A percentile compares a stretch with the other conserved stretches of the same genome.
These are phyloP conservation scores for Ceratonia siliqua DNA, from an alignment of 306 rosid species.

Conservation along the genomic window DNA sequence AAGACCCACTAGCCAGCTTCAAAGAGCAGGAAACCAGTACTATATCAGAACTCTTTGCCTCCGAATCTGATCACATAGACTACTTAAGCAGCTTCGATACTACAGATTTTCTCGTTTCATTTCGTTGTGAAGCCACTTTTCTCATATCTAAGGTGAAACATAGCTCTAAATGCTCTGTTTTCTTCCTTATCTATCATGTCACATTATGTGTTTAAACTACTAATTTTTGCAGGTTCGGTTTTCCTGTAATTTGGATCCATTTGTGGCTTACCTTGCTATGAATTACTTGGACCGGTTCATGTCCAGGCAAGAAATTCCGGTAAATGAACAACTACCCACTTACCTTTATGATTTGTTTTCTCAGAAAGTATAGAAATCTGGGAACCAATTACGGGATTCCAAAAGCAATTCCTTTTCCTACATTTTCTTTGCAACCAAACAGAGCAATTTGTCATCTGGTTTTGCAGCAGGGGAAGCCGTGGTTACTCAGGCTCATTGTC, in stretches of 20 bases:
- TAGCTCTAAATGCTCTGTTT: not conserved
- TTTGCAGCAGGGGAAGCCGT: slow-evolving; percentile 56
- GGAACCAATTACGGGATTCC: not conserved
- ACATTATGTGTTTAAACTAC: not conserved
- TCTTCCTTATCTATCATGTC: slow-evolving; percentile 6
- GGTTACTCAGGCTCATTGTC: slow-evolving; percentile 55
- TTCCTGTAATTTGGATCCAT: slow-evolving; percentile 58
- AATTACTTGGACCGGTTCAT: slow-evolving; percentile 69
- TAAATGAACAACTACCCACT: slow-evolving; percentile 28
- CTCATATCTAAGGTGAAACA: slow-evolving; percentile 57
- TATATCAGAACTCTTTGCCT: slow-evolving; percentile 56
- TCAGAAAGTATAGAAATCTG: not conserved
- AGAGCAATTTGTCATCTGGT: slow-evolving; percentile 14
- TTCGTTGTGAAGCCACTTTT: slow-evolving; percentile 55
- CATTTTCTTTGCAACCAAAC: slow-evolving; percentile 11
- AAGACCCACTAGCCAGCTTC: slow-evolving; percentile 52
- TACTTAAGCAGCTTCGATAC: slow-evolving; percentile 35
- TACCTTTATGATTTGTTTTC: not conserved
- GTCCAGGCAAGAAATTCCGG: slow-evolving; percentile 62
- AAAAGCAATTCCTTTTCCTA: not conserved
- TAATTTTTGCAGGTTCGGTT: slow-evolving; percentile 44
- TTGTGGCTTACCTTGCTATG: slow-evolving; percentile 62
- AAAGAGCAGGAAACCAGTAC: slow-evolving; percentile 41
- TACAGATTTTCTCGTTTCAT: slow-evolving; percentile 35
- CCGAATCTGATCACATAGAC: slow-evolving; percentile 63